Evolutionary conservation across 441 rosid species (phyloP).

Genomic region (Bruguiera hainesii): DNA sequence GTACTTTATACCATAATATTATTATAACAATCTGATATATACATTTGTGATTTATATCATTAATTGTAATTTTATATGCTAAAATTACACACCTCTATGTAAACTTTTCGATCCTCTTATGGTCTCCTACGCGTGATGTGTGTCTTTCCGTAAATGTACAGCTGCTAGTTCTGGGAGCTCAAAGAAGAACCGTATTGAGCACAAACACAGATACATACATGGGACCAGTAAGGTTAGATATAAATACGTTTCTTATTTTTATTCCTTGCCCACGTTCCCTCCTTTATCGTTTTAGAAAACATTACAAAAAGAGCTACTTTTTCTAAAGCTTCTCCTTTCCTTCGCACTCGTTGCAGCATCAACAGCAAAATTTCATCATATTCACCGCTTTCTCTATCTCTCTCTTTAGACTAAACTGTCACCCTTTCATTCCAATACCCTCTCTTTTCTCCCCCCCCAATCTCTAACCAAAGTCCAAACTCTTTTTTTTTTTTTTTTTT

Average conservation of each 20-base stretch:
- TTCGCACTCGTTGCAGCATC: constrained; percentile 30
- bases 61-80: background rate
- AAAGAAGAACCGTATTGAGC: constrained; percentile 1
- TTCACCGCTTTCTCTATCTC: constrained; percentile 37
- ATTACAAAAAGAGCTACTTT: constrained; percentile 36
- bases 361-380: constrained; percentile 42
- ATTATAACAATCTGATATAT: too few relatives aligned
- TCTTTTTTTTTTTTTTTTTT: background rate
- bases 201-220: background rate
- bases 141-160: background rate
- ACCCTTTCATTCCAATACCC: constrained; percentile 4
- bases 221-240: background rate
- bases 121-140: background rate
- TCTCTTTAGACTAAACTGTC: constrained; percentile 19
- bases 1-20: too few relatives aligned
- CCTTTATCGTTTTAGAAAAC: constrained; percentile 21
- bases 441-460: constrained; percentile 3
- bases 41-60: too few relatives aligned
- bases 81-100: background rate
- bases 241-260: constrained; percentile 9
- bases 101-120: background rate
- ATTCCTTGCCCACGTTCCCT: constrained; percentile 34
- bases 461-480: constrained; percentile 3
- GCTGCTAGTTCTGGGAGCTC: background rate
- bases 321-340: constrained; percentile 39